These are phyloP conservation scores for Nemania sp. DNA, from an alignment of 2,329 filamentous ascomycete species.

Conservation along the genomic window DNA sequence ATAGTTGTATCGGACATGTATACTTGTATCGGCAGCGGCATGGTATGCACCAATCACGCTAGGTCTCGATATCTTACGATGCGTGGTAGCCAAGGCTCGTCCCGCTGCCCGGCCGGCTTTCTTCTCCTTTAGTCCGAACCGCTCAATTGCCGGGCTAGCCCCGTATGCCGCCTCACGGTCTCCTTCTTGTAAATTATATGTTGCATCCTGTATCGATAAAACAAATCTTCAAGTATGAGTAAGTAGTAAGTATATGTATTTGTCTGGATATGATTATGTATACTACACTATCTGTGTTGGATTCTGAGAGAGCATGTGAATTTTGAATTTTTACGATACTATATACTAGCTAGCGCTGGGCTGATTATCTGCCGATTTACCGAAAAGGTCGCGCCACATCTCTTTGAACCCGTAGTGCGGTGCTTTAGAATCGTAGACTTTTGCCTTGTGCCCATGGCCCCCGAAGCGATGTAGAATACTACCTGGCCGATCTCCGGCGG, in stretches of 20 bases:
- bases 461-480: constrained; percentile 66
- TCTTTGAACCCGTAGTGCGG: constrained; percentile 85
- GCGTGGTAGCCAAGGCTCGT: background rate
- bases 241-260: background rate
- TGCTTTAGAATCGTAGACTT: constrained; percentile 73
- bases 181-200: background rate
- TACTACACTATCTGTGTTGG: background rate
- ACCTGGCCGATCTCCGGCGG: constrained; percentile 46
- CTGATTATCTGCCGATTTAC: constrained; percentile 14
- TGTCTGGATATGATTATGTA: background rate
- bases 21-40: too few species aligned
- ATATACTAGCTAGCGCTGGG: background rate
- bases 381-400: constrained; percentile 82
- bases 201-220: constrained; percentile 2
- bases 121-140: constrained; percentile 22
- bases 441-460: constrained; percentile 54
- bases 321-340: background rate
- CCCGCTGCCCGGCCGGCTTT: constrained; percentile 11
- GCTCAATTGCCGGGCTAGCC: constrained; percentile 16
- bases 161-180: constrained; percentile 2
- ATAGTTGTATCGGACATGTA: too few species aligned
- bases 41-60: too few species aligned
- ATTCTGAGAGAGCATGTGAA: background rate
- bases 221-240: background rate
- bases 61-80: too few species aligned